Evolutionary conservation across 352 stramenopile species (phyloP), one percentile per base, ranked within the genome.

Genomic region (Globisporangium echinulatum): DNA sequence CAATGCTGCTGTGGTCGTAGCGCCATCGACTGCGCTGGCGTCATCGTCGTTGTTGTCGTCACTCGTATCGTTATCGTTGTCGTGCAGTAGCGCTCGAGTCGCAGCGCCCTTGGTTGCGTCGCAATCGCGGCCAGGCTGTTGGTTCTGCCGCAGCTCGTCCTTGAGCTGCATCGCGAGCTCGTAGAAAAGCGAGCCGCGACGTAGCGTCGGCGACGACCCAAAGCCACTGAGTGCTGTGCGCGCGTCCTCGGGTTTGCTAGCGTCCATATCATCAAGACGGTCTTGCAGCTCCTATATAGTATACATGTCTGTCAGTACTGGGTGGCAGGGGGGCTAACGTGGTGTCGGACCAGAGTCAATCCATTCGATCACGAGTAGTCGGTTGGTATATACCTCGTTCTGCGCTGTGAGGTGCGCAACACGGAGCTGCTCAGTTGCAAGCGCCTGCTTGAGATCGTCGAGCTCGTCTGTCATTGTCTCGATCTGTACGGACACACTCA

Each of bases 121-220:
- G 51, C 51, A 36, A 6, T 46, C 17, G 36, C 46, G 36, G 36
- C 51, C 15, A 17, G 25, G 14, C 14, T 10, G 49, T 25, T 58
- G 56, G 13, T 43, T 39, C n/a, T 53, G 39, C 7, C 63, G 57
- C 25, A 68, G 44, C n/a, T 72, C 66, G 7, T 59, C 59, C 37
- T 70, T 63, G 4, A 80, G 49, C 38, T 83, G 69, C 38, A 67
- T 64, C 10, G 74, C 67, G 4, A 83, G 67, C 61, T 83, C 74
- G 36, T 65, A 79, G 52, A 83, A 83, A 14, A 83, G 63, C 46
- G 74, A 83, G 0, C 71, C 74, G 10, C 42, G 61, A 2, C 63
- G 69, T 7, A 82, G 61, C 54, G 19, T 62, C 25, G 44, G 43
- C 1, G 58, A 60, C 4, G 64, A 62, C 9, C 49, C 54, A 4